A percentile compares a stretch with the other conserved stretches of the same genome.
Conservation (phyloP, 2,329 filamentous ascomycete genomes). For the Microsporum audouinii region DNA sequence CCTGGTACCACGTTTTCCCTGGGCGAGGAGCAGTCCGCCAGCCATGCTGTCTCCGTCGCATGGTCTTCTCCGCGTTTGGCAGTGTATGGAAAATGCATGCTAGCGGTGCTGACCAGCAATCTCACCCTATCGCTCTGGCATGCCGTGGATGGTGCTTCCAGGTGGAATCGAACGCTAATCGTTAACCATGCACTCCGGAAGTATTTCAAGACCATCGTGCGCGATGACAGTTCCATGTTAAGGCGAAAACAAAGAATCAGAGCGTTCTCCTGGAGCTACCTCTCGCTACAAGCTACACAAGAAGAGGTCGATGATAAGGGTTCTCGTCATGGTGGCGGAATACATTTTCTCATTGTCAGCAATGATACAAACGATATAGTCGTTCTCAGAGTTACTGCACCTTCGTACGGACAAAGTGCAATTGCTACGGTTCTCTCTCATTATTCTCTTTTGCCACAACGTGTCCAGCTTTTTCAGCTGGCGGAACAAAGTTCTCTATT, state of each 20-base stretch:
- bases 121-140: constrained; percentile 47
- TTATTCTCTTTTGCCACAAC: constrained; percentile 13
- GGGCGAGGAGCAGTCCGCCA: constrained; percentile 47
- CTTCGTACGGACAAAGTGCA: constrained; percentile 11
- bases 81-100: constrained; percentile 42
- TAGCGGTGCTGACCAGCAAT: constrained; percentile 47
- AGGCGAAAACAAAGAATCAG: constrained; percentile 27
- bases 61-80: constrained; percentile 50
- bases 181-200: constrained; percentile 39
- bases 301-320: neutral
- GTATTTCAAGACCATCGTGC: constrained; percentile 25
- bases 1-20: constrained; percentile 41
- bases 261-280: constrained; percentile 34
- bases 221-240: constrained; percentile 15
- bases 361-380: constrained; percentile 32
- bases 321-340: constrained; percentile 20
- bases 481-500: constrained; percentile 23
- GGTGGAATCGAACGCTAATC: constrained; percentile 44
- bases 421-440: constrained; percentile 21
- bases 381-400: constrained; percentile 19
- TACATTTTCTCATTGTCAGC: constrained; percentile 25
- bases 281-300: constrained; percentile 16
- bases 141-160: constrained; percentile 33
- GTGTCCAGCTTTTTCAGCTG: constrained; percentile 10
- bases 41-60: constrained; percentile 38